These are phyloP conservation scores for Cantharellus cinnabarinus DNA, from an alignment of 768 basidiomycete genomes.

Conservation along the genomic window DNA sequence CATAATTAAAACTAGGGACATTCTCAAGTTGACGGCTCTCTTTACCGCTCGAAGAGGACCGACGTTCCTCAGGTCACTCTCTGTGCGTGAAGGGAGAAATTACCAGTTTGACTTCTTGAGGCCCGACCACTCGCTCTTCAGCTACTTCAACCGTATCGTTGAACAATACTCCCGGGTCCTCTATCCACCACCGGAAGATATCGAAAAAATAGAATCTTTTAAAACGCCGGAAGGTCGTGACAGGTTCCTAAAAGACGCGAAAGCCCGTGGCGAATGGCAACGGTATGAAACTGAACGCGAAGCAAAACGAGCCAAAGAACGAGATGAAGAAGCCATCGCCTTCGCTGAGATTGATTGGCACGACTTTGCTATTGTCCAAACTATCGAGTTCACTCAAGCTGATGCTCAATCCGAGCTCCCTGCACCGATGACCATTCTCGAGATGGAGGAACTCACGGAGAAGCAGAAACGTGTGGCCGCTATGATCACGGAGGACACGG, in stretches of 20 bases:
- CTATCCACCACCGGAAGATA: slow-evolving; percentile 53
- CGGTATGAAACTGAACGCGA: slow-evolving; percentile 63
- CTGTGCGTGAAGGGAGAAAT: slow-evolving; percentile 77
- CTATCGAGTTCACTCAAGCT: slow-evolving; percentile 88
- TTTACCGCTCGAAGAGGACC: slow-evolving; percentile 87
- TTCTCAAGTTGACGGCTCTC: slow-evolving; percentile 86
- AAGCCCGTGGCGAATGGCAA: slow-evolving; percentile 76
- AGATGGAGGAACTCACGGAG: slow-evolving; percentile 89
- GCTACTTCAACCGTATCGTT: slow-evolving; percentile 91
- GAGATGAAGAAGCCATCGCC: slow-evolving; percentile 84
- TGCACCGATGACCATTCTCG: slow-evolving; percentile 87
- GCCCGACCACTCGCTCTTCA: slow-evolving; percentile 88
- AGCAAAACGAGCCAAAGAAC: slow-evolving; percentile 72
- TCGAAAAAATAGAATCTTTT: slow-evolving; percentile 49
- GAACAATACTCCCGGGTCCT: slow-evolving; percentile 89
- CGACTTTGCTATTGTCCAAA: slow-evolving; percentile 94
- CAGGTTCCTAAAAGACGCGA: slow-evolving; percentile 56
- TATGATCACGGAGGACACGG: slow-evolving; percentile 93
- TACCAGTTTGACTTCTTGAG: slow-evolving; percentile 96
- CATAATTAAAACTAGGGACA: slow-evolving; percentile 38
- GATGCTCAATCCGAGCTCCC: slow-evolving; percentile 84
- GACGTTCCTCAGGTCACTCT: slow-evolving; percentile 65
- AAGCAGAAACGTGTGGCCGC: slow-evolving; percentile 96
- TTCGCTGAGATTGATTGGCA: slow-evolving; percentile 99
- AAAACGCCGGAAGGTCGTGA: slow-evolving; percentile 48